Evolutionary conservation across 179 eudicot species (phyloP).

Genomic region (Amaranthus tricolor): DNA sequence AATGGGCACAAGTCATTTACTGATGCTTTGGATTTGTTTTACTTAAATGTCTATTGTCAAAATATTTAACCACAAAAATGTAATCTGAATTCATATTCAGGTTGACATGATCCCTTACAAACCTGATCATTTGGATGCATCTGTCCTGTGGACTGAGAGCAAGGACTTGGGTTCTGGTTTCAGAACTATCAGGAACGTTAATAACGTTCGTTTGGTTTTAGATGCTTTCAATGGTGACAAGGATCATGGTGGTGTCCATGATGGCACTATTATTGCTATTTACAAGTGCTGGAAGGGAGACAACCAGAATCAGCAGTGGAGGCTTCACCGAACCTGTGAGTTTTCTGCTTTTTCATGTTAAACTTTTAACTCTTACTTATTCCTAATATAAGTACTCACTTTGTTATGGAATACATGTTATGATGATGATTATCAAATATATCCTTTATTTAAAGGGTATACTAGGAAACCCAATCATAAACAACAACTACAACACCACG

Average conservation of each 20-base stretch:
- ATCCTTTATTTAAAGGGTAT: background rate
- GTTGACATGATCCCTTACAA: slow-evolving; percentile 58
- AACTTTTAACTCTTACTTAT: background rate
- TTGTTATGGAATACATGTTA: background rate
- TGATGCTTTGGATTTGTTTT: background rate
- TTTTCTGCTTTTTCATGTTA: background rate
- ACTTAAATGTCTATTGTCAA: background rate
- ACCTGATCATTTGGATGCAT: slow-evolving; percentile 52
- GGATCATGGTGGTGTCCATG: slow-evolving; percentile 80
- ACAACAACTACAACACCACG: background rate
- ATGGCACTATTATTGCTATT: slow-evolving; percentile 63
- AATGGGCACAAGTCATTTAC: background rate
- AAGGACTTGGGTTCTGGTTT: slow-evolving; percentile 63
- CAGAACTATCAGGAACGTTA: slow-evolving; percentile 69
- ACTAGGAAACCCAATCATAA: background rate
- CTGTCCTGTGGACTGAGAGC: slow-evolving; percentile 77
- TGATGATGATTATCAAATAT: background rate
- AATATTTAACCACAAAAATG: background rate
- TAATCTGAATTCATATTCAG: slow-evolving; percentile 28
- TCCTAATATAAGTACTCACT: background rate
- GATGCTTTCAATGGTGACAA: slow-evolving; percentile 84
- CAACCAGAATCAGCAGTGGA: slow-evolving; percentile 85
- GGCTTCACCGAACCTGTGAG: slow-evolving; percentile 65
- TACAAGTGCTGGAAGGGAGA: slow-evolving; percentile 75
- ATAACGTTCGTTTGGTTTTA: slow-evolving; percentile 53